Percentiles rank a stretch among this genome's conserved stretches.
Evolutionary conservation across 1,284 basidiomycete genomes (phyloP).

Genomic region (Entoloma clypeatum): DNA sequence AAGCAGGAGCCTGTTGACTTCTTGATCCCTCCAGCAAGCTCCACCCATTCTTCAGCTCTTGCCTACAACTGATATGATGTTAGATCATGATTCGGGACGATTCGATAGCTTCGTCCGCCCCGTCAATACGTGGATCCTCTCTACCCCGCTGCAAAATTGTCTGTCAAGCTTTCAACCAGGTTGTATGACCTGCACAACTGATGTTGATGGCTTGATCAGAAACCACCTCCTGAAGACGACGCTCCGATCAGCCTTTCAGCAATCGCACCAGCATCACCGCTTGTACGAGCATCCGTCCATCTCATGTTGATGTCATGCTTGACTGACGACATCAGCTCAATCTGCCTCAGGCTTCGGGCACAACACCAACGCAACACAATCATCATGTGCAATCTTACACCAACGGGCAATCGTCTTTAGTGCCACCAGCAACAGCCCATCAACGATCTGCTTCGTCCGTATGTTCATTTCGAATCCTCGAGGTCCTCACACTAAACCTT

Average conservation of each 20-base stretch:
- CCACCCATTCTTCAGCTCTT: not conserved
- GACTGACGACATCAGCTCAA: conserved; percentile 11
- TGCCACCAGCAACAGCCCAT: no score
- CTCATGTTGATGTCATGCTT: not conserved
- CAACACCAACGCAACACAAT: not conserved
- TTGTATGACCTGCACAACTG: not conserved
- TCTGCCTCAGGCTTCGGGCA: conserved; percentile 5
- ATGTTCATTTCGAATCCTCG: no score
- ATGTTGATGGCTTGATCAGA: not conserved
- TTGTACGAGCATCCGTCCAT: conserved; percentile 2
- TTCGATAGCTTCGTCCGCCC: conserved; percentile 13
- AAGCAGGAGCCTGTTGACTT: conserved; percentile 18
- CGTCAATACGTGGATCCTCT: conserved; percentile 2
- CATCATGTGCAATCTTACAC: no score
- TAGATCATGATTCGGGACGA: conserved; percentile 9
- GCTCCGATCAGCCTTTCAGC: not conserved
- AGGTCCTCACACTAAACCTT: no score
- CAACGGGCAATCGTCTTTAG: no score
- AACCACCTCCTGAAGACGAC: not conserved
- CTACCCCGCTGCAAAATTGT: no score
- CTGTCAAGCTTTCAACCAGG: not conserved
- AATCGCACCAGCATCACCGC: not conserved
- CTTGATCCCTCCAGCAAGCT: conserved; percentile 14
- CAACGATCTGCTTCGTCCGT: no score
- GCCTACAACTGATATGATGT: conserved; percentile 1